Base-by-base conservation (phyloP, 2,329 filamentous ascomycete species). In the Eurotiales sp. region DNA sequence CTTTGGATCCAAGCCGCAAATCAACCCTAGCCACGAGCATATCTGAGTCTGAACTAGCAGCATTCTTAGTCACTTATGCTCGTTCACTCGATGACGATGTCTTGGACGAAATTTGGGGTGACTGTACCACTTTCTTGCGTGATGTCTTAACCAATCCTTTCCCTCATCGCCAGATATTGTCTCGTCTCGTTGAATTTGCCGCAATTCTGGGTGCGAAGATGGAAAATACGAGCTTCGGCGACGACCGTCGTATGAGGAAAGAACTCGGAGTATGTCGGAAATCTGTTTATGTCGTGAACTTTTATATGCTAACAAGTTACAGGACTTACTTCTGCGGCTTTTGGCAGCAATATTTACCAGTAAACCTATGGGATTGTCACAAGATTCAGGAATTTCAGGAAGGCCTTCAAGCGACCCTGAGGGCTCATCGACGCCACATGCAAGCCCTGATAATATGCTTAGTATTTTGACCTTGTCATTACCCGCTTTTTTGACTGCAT, bases 61-160 rank as follows among this genome's bases (percentile, higher is more conserved):
- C 87, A 8, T 99, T 99, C 67, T 72, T 97, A 40, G 88, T 96
- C 7, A 88, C 93, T 56, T 99, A 99, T 68, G 86, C 90, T 0
- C 82, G 82, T 25, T 93, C 91, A 0, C 77, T 97, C 11, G 93
- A 99, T 63, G 93, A 99, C 62, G 93, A 99, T 73, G 88, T 93
- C 14, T 92, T 96, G 80, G 93, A 99, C 62, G 93, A 99, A 70
- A 96, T 99, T 44, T 99, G 93, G 93, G 80, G 85, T 36, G 92
- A 99, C 65, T 99, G 92, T 67, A 90, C 91, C 62, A 82, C 86
- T 0, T 99, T 99, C 68, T 70, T 97, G 54, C 87, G 85, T 56
- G 95, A 99, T 65, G 81, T 99, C 23, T 77, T 99, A 23, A 84
- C 86, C 21, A 99, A 99, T 63, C 95, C 93, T 1, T 90, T 99